Percentiles rank a stretch among this genome's conserved stretches.
phyloP scores from a whole-genome alignment of 2,329 filamentous ascomycete genomes.

The Rhinocladiella similis region DNA sequence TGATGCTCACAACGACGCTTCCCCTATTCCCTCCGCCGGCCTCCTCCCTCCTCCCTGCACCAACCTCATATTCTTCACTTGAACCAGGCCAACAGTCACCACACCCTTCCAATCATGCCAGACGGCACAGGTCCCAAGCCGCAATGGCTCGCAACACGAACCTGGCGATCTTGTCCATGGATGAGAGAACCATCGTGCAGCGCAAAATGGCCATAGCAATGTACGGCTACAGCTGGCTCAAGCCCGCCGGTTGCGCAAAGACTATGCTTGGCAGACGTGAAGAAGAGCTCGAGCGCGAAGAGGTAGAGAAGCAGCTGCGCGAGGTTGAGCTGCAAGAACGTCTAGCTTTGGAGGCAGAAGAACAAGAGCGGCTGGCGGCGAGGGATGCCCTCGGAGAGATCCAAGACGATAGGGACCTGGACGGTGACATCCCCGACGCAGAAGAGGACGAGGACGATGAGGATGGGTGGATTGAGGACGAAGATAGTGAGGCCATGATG shows the following conservation, averaged over 20 bases:
- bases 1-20: slow-evolving; percentile 18
- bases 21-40: slow-evolving; percentile 21
- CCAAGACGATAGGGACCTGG: slow-evolving; percentile 44
- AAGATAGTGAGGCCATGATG: slow-evolving; percentile 44
- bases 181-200: slow-evolving; percentile 74
- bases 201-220: slow-evolving; percentile 80
- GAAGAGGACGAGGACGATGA: slow-evolving; percentile 44
- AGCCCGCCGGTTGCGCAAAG: slow-evolving; percentile 83
- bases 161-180: slow-evolving; percentile 68
- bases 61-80: neutral
- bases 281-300: slow-evolving; percentile 83
- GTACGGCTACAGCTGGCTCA: slow-evolving; percentile 88
- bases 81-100: slow-evolving; percentile 5
- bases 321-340: slow-evolving; percentile 69
- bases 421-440: slow-evolving; percentile 49
- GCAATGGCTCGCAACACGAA: slow-evolving; percentile 44
- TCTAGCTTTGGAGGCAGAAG: slow-evolving; percentile 30
- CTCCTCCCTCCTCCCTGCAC: slow-evolving; percentile 22
- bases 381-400: slow-evolving; percentile 37
- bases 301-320: slow-evolving; percentile 74
- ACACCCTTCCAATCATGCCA: slow-evolving; percentile 16
- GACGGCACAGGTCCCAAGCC: slow-evolving; percentile 22
- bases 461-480: slow-evolving; percentile 40
- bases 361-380: slow-evolving; percentile 41
- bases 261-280: slow-evolving; percentile 88